A percentile compares a stretch with the other conserved stretches of the same genome.
These are phyloP conservation scores for Ceratocystiopsis sp. DNA, from an alignment of 2,329 filamentous ascomycete species.

Conservation along the genomic window DNA sequence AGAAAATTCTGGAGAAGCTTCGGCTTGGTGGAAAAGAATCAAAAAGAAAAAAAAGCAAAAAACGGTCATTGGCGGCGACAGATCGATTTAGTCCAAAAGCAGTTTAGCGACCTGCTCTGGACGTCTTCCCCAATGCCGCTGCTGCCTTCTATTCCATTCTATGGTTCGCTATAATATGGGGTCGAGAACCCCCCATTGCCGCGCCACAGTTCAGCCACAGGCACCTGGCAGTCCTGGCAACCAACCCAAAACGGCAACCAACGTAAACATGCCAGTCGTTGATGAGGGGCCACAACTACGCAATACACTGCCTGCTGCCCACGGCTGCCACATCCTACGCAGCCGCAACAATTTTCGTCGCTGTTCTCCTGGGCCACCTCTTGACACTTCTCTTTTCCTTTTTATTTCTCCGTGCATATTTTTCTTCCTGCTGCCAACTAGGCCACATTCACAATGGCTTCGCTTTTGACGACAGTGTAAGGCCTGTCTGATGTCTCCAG, in stretches of 20 bases:
- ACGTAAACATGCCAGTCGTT: conserved; percentile 8
- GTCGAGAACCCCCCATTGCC: not conserved
- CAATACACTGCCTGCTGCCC: not conserved
- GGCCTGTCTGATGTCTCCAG: not conserved
- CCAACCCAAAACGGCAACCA: conserved; percentile 8
- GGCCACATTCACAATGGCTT: conserved; percentile 6
- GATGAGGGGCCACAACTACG: not conserved
- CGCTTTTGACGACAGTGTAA: conserved; percentile 17
- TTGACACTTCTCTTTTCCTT: not conserved
- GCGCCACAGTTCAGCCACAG: conserved; percentile 3
- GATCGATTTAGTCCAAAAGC: not conserved
- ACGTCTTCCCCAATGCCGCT: conserved; percentile 1
- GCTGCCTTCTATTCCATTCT: conserved; percentile 8
- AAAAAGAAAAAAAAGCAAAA: not conserved
- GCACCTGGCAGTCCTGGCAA: conserved; percentile 7
- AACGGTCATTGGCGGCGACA: not conserved
- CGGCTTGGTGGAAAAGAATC: not conserved
- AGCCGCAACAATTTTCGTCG: not conserved
- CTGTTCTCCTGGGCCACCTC: not conserved
- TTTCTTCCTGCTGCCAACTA: too few species aligned
- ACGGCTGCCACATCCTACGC: not conserved
- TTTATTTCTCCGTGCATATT: not conserved
- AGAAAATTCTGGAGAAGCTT: conserved; percentile 6
- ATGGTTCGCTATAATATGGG: not conserved
- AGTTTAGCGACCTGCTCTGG: conserved; percentile 1